Evolutionary conservation across 2,329 filamentous ascomycete genomes (phyloP).

Genomic region (Fusarium tricinctum): DNA sequence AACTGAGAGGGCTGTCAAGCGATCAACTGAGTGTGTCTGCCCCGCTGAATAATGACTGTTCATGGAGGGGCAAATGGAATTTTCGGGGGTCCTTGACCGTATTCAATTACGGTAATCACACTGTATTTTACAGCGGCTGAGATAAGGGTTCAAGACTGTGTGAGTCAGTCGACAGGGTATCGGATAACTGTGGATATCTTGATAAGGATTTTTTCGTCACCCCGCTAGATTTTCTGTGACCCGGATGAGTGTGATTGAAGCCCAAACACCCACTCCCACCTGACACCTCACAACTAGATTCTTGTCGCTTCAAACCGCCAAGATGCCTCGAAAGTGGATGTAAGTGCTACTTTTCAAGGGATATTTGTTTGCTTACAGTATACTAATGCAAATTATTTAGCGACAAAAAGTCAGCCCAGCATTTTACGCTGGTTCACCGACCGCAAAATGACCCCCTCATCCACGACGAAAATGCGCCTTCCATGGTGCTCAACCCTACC

Average conservation of each 20-base stretch:
- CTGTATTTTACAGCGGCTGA: constrained; percentile 40
- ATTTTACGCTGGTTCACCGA: constrained; percentile 94
- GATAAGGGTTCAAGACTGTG: constrained; percentile 46
- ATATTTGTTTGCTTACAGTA: too few relatives aligned
- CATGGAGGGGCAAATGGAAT: constrained; percentile 64
- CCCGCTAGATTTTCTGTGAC: constrained; percentile 52
- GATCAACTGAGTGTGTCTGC: constrained; percentile 39
- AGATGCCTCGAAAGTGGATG: constrained; percentile 65
- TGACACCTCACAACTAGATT: constrained; percentile 30
- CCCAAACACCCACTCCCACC: constrained; percentile 46
- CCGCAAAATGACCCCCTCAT: constrained; percentile 98
- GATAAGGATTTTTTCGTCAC: constrained; percentile 52
- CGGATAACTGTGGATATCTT: constrained; percentile 47
- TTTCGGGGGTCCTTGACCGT: constrained; percentile 50
- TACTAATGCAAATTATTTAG: constrained; percentile 52
- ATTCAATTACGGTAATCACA: constrained; percentile 38
- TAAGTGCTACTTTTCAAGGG: background rate
- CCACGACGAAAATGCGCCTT: constrained; percentile 88
- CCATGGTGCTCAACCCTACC: constrained; percentile 87
- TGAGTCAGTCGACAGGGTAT: constrained; percentile 34
- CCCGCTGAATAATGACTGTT: constrained; percentile 58
- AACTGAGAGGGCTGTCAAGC: constrained; percentile 34
- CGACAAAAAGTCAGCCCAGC: constrained; percentile 91
- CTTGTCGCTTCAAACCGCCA: constrained; percentile 54
- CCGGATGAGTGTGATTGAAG: constrained; percentile 46